These are phyloP conservation scores for Fusarium buxicola DNA, from an alignment of 2,329 filamentous ascomycete species.

Conservation along the genomic window DNA sequence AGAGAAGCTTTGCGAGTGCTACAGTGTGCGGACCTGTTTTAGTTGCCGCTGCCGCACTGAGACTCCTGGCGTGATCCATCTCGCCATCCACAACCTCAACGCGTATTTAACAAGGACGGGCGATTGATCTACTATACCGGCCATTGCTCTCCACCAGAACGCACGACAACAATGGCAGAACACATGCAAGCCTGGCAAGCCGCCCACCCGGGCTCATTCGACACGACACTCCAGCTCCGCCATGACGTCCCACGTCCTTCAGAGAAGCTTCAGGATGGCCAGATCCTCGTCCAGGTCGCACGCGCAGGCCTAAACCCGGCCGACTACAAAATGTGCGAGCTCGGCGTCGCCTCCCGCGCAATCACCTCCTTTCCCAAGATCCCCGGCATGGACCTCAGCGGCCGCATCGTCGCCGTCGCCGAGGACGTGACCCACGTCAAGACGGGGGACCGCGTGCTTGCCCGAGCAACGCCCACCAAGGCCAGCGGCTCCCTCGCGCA, in stretches of 20 bases:
- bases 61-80: conserved; percentile 14
- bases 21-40: neutral
- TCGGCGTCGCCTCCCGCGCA: conserved; percentile 52
- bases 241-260: conserved; percentile 32
- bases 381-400: conserved; percentile 64
- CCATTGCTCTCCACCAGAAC: neutral
- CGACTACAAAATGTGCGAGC: conserved; percentile 61
- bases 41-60: neutral
- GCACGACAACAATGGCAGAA: conserved; percentile 14
- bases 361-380: conserved; percentile 54
- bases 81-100: neutral
- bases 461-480: conserved; percentile 46
- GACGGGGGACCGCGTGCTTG: conserved; percentile 59
- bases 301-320: conserved; percentile 60
- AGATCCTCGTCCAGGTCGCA: conserved; percentile 58
- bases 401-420: conserved; percentile 56
- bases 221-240: conserved; percentile 41
- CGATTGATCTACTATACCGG: neutral
- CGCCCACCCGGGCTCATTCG: conserved; percentile 42
- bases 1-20: neutral
- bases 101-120: neutral
- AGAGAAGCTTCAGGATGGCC: conserved; percentile 39
- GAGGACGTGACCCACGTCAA: conserved; percentile 46
- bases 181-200: conserved; percentile 49
- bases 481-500: conserved; percentile 57